phyloP scores from a whole-genome alignment of 2,329 filamentous ascomycete species.

The Penicillium sclerotiorum region DNA sequence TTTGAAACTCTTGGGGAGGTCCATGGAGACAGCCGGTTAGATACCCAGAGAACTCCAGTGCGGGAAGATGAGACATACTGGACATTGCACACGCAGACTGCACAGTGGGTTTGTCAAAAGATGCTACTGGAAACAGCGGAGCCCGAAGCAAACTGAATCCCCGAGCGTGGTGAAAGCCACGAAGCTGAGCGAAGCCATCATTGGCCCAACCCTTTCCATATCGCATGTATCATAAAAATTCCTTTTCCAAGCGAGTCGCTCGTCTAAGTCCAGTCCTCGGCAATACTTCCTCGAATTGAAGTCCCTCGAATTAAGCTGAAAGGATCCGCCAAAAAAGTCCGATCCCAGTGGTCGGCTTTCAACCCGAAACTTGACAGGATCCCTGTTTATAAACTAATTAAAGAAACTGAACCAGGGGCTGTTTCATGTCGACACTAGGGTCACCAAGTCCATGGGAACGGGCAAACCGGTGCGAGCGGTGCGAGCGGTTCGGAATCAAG shows the following conservation, averaged over 20 bases:
- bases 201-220: no score
- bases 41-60: conserved; percentile 13
- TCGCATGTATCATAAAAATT: no score
- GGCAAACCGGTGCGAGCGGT: no score
- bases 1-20: conserved; percentile 59
- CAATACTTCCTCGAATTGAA: neutral
- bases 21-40: conserved; percentile 12
- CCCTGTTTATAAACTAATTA: neutral
- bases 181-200: no score
- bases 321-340: no score
- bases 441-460: conserved; percentile 6
- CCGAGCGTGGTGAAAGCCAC: no score
- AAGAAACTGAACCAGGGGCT: conserved; percentile 1
- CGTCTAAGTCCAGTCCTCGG: no score
- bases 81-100: conserved; percentile 48
- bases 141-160: neutral
- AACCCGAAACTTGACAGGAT: neutral
- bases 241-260: no score
- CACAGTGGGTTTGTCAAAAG: conserved; percentile 47
- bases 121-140: conserved; percentile 34
- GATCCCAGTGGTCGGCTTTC: no score
- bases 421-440: conserved; percentile 2
- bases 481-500: neutral
- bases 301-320: no score
- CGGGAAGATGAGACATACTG: conserved; percentile 33